Base-by-base conservation (phyloP, 768 basidiomycete species). In the Trichaptum fuscoviolaceum region DNA sequence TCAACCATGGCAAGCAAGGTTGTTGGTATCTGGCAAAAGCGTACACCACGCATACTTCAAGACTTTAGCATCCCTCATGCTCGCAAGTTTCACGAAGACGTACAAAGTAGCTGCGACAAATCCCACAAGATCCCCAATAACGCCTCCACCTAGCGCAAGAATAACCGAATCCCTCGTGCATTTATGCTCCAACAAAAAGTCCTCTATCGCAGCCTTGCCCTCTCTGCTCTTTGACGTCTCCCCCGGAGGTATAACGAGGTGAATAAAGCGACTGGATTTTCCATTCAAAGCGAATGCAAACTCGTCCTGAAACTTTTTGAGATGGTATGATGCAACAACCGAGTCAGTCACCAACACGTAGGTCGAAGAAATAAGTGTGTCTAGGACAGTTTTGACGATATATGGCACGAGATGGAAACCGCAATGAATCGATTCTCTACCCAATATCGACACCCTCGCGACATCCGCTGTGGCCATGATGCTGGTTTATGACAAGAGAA, bases 1-100 rank as follows among this genome's bases (percentile, higher is more conserved):
- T 99, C 97, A 25, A 99, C 97, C 97, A 99, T 99, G 7, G 96
- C 95, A 67, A 99, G 85, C 1, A 99, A 82, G 0, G 96, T 97
- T 0, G 97, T 98, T 0, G 97, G 97, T 65, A 99, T 92, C 79
- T 99, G 97, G 24, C 93, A 89, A 77, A 96, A 92, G 65, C 91
- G 92, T 25, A 99, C 87, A 7, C 97, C 97, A 64, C 97, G 91
- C 97, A 99, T 99, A 80, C 95, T 96, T 69, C 58, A 57, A 58
- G 25, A 42, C 65, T 2, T 61, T 64, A 7, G 66, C 5, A 52
- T 20, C 42, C 63, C 36, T 67, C 59, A 35, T n/a, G 58, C 52
- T n/a, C n/a, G 35, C 64, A 63, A 20, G 64, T 25, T 35, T 34
- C 62, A 62, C 1, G 30, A 26, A 24, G 4, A 85, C 93, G 78